Conservation (phyloP, 495 filamentous ascomycete genomes). For the Ramalina peruviana region DNA sequence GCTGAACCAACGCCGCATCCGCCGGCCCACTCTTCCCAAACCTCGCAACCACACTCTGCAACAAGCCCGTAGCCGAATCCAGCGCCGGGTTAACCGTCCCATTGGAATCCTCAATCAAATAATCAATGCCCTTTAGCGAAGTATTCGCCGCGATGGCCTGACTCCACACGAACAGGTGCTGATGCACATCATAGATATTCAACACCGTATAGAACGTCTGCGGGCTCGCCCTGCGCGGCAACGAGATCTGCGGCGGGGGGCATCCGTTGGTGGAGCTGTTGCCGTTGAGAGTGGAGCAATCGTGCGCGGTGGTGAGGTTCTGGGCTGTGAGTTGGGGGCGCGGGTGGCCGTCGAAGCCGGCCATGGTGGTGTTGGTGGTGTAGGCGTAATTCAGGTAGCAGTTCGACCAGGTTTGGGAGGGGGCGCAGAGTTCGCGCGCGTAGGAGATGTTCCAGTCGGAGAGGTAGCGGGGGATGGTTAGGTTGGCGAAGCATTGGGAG, state of each 20-base stretch:
- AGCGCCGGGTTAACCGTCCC: not conserved
- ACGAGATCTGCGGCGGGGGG: not conserved
- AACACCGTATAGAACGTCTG: constrained; percentile 3
- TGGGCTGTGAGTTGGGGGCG: not conserved
- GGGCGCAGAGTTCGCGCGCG: constrained; percentile 4
- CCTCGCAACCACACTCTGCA: constrained; percentile 22
- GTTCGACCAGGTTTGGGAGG: constrained; percentile 5
- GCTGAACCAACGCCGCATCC: constrained; percentile 22
- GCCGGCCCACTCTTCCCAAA: constrained; percentile 31
- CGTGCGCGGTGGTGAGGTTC: not conserved
- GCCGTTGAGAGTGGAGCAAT: constrained; percentile 5
- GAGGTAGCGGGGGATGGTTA: constrained; percentile 9
- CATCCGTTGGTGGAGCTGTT: constrained; percentile 1
- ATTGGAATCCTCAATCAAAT: not conserved
- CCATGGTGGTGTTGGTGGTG: not conserved
- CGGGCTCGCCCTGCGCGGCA: not conserved
- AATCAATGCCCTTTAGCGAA: constrained; percentile 1
- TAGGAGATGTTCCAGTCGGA: constrained; percentile 5
- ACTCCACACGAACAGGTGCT: constrained; percentile 6
- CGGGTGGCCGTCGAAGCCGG: too few relatives aligned
- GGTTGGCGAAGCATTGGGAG: constrained; percentile 6
- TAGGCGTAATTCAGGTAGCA: constrained; percentile 6
- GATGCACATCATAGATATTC: constrained; percentile 7
- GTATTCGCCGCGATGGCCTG: constrained; percentile 1
- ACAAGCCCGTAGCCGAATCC: constrained; percentile 13